Conservation (phyloP, 306 rosid species). For the Dalbergia cultrata region DNA sequence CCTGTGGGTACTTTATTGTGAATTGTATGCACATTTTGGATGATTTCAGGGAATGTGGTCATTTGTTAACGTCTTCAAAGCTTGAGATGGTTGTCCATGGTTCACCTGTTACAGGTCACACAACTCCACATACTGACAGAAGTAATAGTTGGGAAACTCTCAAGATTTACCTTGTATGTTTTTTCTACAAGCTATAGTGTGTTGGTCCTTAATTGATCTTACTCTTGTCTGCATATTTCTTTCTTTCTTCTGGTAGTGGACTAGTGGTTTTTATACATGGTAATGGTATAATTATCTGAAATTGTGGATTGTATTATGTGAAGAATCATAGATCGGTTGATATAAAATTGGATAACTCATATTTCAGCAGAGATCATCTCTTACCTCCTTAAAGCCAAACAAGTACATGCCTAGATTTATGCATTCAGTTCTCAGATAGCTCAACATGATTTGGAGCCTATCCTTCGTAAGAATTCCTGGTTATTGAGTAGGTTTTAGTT, state of each 20-base stretch:
- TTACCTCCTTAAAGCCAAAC: too few species aligned
- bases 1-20: constrained; percentile 26
- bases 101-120: constrained; percentile 62
- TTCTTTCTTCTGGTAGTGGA: not conserved
- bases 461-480: too few species aligned
- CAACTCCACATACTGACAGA: constrained; percentile 61
- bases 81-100: constrained; percentile 68
- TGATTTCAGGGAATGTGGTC: constrained; percentile 66
- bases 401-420: too few species aligned
- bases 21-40: constrained; percentile 48
- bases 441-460: too few species aligned
- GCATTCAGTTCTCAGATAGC: too few species aligned
- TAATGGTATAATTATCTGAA: too few species aligned
- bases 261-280: not conserved
- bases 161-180: constrained; percentile 83
- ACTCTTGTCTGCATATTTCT: not conserved
- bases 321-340: too few species aligned
- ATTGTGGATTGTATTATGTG: too few species aligned
- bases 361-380: too few species aligned
- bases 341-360: too few species aligned
- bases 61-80: constrained; percentile 69
- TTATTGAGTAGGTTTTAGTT: too few species aligned
- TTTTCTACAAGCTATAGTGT: constrained; percentile 41
- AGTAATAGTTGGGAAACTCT: constrained; percentile 73
- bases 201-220: constrained; percentile 6